Evolutionary conservation across 371 early-diverging fungal genomes (phyloP).

Genomic region (Funneliformis caledonium): DNA sequence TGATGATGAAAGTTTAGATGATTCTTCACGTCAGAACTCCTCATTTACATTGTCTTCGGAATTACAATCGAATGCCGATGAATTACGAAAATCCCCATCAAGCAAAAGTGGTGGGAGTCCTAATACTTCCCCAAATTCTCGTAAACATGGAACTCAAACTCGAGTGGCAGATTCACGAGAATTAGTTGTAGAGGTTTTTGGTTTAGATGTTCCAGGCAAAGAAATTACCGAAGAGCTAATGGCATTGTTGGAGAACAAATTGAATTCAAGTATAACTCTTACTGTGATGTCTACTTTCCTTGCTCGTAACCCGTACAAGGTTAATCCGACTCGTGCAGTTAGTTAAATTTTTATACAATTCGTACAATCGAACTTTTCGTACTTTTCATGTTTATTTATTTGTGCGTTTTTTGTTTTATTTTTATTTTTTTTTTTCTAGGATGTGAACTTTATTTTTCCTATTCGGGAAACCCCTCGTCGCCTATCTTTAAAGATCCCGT

Average conservation of each 20-base stretch:
- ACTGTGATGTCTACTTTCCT: conserved; percentile 72
- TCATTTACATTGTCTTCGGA: background rate
- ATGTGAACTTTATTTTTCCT: conserved; percentile 71
- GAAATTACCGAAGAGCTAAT: conserved; percentile 73
- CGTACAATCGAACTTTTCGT: background rate
- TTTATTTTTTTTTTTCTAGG: conserved; percentile 46
- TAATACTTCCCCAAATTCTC: conserved; percentile 46
- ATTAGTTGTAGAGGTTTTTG: conserved; percentile 74
- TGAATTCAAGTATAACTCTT: conserved; percentile 67
- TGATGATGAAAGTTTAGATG: background rate
- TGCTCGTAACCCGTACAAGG: conserved; percentile 69
- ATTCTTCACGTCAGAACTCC: background rate
- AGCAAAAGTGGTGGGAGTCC: conserved; percentile 42
- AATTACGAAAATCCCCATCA: conserved; percentile 21
- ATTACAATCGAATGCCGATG: background rate
- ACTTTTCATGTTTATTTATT: background rate
- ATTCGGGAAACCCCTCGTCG: conserved; percentile 52
- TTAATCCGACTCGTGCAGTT: conserved; percentile 29
- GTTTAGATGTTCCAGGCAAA: conserved; percentile 67
- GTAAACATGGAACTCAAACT: conserved; percentile 37
- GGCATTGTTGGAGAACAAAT: conserved; percentile 64
- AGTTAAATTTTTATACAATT: conserved; percentile 2
- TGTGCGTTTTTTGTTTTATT: background rate
- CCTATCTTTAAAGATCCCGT: conserved; percentile 57
- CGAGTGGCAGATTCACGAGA: conserved; percentile 55